Evolutionary conservation across 1,139 yeast genomes (phyloP).

Genomic region (Candida gigantensis): DNA sequence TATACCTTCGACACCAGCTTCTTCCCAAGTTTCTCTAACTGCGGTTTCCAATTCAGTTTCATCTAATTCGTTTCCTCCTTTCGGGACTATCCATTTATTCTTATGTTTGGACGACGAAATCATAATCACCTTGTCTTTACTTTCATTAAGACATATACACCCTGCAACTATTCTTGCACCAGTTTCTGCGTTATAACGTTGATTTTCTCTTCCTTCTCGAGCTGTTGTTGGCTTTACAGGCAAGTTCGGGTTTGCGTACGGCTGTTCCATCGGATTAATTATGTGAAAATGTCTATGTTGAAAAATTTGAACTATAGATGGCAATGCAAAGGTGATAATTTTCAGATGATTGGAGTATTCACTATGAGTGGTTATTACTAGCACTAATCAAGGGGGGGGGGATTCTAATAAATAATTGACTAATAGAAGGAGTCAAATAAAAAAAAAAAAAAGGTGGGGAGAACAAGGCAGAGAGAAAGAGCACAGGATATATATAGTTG

Average conservation of each 20-base stretch:
- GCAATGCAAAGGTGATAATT: no score
- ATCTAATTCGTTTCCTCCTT: conserved; percentile 92
- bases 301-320: no score
- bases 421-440: no score
- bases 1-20: conserved; percentile 82
- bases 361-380: no score
- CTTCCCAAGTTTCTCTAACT: conserved; percentile 94
- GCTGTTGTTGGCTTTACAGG: conserved; percentile 20
- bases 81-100: conserved; percentile 84
- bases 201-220: conserved; percentile 40
- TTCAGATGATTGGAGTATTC: no score
- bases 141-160: conserved; percentile 67
- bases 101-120: conserved; percentile 70
- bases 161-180: conserved; percentile 94
- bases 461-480: no score
- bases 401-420: no score
- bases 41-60: conserved; percentile 70
- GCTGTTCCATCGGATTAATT: conserved; percentile 7
- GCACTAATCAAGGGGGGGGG: no score
- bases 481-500: neutral
- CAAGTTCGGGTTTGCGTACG: conserved; percentile 6
- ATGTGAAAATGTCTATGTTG: no score
- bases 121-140: conserved; percentile 66
- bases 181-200: conserved; percentile 46
- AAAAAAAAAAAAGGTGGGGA: no score